A percentile compares a stretch with the other conserved stretches of the same genome.
These are phyloP conservation scores for Candida arabinofermentans DNA, from an alignment of 805 yeast genomes.

Conservation along the genomic window DNA sequence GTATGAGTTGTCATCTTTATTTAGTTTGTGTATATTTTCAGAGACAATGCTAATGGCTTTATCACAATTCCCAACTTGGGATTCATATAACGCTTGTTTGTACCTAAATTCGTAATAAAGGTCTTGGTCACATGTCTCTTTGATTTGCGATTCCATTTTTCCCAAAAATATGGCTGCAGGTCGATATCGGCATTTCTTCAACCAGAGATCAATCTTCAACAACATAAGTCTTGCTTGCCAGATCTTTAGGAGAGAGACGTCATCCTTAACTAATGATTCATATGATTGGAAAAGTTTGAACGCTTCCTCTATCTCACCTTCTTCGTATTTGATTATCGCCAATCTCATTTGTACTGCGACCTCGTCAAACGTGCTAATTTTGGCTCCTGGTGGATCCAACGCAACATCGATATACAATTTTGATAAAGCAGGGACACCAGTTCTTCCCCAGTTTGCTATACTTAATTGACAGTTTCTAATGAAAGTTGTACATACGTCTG, in stretches of 20 bases:
- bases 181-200: slow-evolving; percentile 36
- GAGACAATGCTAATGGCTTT: slow-evolving; percentile 21
- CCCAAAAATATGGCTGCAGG: slow-evolving; percentile 35
- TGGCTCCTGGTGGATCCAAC: slow-evolving; percentile 33
- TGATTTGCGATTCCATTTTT: slow-evolving; percentile 26
- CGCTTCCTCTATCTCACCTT: slow-evolving; percentile 40
- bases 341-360: slow-evolving; percentile 37
- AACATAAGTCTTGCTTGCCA: slow-evolving; percentile 39
- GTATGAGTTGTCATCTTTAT: slow-evolving; percentile 19
- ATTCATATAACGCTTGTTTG: slow-evolving; percentile 22
- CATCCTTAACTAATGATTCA: slow-evolving; percentile 23
- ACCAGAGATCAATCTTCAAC: slow-evolving; percentile 33
- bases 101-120: slow-evolving; percentile 25
- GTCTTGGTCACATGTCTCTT: slow-evolving; percentile 31
- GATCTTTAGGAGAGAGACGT: slow-evolving; percentile 38
- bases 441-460: slow-evolving; percentile 47
- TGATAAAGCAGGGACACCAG: slow-evolving; percentile 46
- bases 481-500: slow-evolving; percentile 33
- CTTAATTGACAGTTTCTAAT: slow-evolving; percentile 43
- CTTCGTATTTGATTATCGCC: slow-evolving; percentile 33
- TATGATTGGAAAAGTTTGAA: slow-evolving; percentile 34
- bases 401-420: slow-evolving; percentile 47
- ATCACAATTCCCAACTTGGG: slow-evolving; percentile 19
- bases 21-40: slow-evolving; percentile 18
- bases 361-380: slow-evolving; percentile 35